These are phyloP conservation scores for Atalantia buxifolia DNA, from an alignment of 345 rosid genomes.

Conservation along the genomic window DNA sequence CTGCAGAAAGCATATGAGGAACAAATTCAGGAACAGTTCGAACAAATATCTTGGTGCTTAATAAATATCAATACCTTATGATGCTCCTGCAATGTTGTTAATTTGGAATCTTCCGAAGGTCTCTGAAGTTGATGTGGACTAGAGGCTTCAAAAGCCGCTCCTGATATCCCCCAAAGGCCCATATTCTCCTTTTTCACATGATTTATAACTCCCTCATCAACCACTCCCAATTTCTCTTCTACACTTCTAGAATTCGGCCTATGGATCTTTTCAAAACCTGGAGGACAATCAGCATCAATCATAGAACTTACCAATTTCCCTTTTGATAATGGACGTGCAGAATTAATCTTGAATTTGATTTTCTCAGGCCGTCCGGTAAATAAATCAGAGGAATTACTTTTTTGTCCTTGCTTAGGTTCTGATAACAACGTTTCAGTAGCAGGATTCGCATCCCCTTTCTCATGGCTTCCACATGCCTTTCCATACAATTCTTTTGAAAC, in stretches of 20 bases:
- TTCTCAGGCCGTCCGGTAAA: neutral
- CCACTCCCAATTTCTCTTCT: neutral
- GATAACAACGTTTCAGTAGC: neutral
- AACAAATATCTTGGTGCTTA: neutral
- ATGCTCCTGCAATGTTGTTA: neutral
- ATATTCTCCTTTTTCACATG: neutral
- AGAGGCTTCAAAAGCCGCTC: neutral
- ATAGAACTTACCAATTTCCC: neutral
- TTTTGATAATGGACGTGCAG: neutral
- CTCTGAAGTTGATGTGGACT: neutral
- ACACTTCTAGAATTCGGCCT: neutral
- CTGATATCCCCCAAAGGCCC: neutral
- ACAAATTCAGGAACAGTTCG: neutral
- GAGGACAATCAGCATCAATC: neutral
- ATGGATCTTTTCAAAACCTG: neutral
- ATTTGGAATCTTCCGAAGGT: neutral
- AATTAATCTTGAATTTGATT: neutral
- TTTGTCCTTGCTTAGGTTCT: neutral
- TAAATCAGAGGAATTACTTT: neutral
- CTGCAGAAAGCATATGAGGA: neutral
- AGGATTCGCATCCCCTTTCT: neutral
- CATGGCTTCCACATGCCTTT: neutral
- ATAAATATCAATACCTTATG: slow-evolving; percentile 1
- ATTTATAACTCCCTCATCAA: neutral
- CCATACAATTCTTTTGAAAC: slow-evolving; percentile 14